These are phyloP conservation scores for Phytopythium ostracodes DNA, from an alignment of 352 stramenopile genomes.

Conservation along the genomic window DNA sequence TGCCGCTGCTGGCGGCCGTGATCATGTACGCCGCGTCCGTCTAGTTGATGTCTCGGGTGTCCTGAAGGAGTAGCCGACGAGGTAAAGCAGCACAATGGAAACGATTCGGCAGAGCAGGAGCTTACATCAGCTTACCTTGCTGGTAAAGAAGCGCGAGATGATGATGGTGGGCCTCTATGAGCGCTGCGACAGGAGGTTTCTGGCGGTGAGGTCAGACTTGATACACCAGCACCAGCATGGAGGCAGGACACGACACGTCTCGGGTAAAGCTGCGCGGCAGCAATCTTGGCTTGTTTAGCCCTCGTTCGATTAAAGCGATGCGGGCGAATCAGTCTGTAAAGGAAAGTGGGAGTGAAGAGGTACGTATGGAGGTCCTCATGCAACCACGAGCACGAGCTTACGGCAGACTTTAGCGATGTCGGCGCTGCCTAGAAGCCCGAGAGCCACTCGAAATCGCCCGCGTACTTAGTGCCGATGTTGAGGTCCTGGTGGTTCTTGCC, in stretches of 20 bases:
- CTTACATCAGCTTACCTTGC: background rate
- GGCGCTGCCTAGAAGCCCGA: constrained; percentile 49
- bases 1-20: constrained; percentile 46
- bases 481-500: constrained; percentile 41
- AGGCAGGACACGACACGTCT: background rate
- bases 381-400: background rate
- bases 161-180: background rate
- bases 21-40: constrained; percentile 51
- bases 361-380: background rate
- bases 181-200: background rate
- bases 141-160: background rate
- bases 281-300: background rate
- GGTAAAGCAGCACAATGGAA: background rate
- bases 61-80: background rate
- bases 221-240: too few relatives aligned
- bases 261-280: background rate
- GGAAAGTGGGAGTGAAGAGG: background rate
- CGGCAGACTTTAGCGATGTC: background rate
- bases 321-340: background rate
- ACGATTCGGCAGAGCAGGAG: background rate
- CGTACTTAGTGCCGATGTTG: constrained; percentile 73
- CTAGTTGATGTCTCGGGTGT: constrained; percentile 15
- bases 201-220: too few relatives aligned
- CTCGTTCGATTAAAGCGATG: background rate
- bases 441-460: constrained; percentile 72